A percentile compares a stretch with the other conserved stretches of the same genome.
phyloP scores from a whole-genome alignment of 2,329 filamentous ascomycete species.

The Penicillium verrucosum region DNA sequence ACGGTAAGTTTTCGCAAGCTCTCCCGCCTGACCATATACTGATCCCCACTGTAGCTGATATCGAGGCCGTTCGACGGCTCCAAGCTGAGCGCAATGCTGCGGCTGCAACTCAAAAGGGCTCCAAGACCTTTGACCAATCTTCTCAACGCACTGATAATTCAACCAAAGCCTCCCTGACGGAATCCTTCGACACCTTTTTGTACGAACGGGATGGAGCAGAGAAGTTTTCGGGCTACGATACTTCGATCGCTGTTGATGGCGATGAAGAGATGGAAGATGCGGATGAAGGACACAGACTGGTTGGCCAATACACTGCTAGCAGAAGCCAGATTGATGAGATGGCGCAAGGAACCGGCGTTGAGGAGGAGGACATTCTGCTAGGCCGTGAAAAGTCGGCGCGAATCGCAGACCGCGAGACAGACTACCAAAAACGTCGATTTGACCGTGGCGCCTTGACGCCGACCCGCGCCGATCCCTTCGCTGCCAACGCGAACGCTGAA shows the following conservation, averaged over 20 bases:
- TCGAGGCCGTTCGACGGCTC: constrained; percentile 80
- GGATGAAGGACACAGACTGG: constrained; percentile 71
- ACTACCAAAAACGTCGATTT: constrained; percentile 95
- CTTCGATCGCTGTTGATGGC: constrained; percentile 76
- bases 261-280: constrained; percentile 76
- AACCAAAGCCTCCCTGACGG: constrained; percentile 87
- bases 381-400: constrained; percentile 84
- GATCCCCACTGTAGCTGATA: constrained; percentile 59
- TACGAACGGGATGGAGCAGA: constrained; percentile 76
- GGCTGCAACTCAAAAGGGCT: constrained; percentile 74
- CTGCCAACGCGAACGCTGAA: constrained; percentile 65
- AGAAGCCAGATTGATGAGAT: constrained; percentile 92
- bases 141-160: constrained; percentile 78
- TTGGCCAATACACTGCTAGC: constrained; percentile 94
- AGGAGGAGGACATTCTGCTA: constrained; percentile 86
- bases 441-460: constrained; percentile 77
- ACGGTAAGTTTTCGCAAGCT: constrained; percentile 35
- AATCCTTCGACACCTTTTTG: constrained; percentile 78
- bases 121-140: constrained; percentile 72
- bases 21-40: constrained; percentile 20
- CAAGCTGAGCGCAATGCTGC: constrained; percentile 89
- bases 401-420: constrained; percentile 89
- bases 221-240: constrained; percentile 86
- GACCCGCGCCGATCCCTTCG: constrained; percentile 80
- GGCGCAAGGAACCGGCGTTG: constrained; percentile 75